Evolutionary conservation across 495 filamentous ascomycete species (phyloP).

Genomic region (Xylona heveae): DNA sequence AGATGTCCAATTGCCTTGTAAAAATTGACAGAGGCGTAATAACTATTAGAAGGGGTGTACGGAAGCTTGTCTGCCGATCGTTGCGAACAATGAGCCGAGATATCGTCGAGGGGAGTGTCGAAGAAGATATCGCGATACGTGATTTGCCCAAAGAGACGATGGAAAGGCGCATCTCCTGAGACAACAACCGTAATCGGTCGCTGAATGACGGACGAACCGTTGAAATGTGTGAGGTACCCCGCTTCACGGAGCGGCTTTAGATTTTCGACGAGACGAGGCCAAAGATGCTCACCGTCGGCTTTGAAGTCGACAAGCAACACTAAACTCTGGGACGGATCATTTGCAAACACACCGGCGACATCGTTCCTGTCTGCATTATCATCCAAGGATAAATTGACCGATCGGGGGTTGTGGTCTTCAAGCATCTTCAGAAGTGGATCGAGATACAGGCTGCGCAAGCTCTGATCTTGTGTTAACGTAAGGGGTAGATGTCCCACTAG

Average conservation of each 20-base stretch:
- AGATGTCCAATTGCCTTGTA: constrained; percentile 1
- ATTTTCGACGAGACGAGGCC: no score
- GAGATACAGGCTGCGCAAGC: no score
- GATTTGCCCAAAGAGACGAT: constrained; percentile 24
- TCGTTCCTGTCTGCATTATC: constrained; percentile 29
- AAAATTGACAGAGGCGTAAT: constrained; percentile 31
- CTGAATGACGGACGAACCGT: constrained; percentile 23
- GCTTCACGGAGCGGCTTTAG: no score
- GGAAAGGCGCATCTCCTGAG: constrained; percentile 58
- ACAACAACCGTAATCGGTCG: constrained; percentile 58
- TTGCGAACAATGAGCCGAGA: no score
- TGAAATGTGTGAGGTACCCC: constrained; percentile 35
- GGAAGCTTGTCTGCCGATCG: no score
- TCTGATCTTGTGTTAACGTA: no score
- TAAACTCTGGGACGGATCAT: constrained; percentile 25
- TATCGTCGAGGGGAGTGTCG: constrained; percentile 33
- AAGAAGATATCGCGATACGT: constrained; percentile 43
- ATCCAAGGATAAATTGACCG: no score
- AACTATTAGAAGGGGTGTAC: constrained; percentile 28
- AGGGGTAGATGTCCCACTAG: no score
- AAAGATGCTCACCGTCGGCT: no score
- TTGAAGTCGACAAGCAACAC: no score
- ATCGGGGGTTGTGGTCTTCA: no score
- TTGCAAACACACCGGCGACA: constrained; percentile 54
- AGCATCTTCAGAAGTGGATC: no score